Conservation (phyloP, 768 basidiomycete genomes). For the Mycena chlorophos region DNA sequence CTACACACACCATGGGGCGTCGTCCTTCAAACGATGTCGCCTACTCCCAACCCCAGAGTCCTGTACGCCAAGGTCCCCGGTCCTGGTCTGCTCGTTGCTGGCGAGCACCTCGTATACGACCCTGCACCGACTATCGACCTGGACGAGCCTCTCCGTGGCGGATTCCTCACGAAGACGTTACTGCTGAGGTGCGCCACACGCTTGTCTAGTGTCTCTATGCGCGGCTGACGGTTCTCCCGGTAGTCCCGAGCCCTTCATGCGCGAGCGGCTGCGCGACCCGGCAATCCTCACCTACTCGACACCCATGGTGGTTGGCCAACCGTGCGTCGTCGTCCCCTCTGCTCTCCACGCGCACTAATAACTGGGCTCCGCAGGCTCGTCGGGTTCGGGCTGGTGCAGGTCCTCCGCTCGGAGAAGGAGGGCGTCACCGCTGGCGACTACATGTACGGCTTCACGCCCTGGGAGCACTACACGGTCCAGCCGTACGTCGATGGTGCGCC, state of each 20-base stretch:
- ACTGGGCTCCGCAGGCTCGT: conserved; percentile 13
- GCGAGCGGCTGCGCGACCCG: conserved; percentile 33
- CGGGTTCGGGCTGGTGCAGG: conserved; percentile 32
- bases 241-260: conserved; percentile 27
- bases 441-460: conserved; percentile 28
- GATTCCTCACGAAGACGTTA: conserved; percentile 38
- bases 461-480: conserved; percentile 25
- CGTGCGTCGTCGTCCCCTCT: conserved; percentile 14
- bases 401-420: conserved; percentile 35
- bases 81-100: conserved; percentile 19
- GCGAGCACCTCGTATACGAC: conserved; percentile 34
- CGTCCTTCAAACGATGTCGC: not conserved
- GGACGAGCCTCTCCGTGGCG: conserved; percentile 35
- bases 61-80: conserved; percentile 18
- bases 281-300: conserved; percentile 22
- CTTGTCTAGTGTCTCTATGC: not conserved
- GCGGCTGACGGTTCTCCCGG: not conserved
- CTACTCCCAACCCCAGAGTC: conserved; percentile 18
- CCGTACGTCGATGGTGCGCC: conserved; percentile 23
- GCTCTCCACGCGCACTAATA: not conserved
- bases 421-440: conserved; percentile 29
- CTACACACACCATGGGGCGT: too few relatives aligned
- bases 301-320: conserved; percentile 18
- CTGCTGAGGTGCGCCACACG: conserved; percentile 27
- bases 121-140: conserved; percentile 36